Conservation (phyloP, 805 yeast species). For the Citeromyces nyonsensis region DNA sequence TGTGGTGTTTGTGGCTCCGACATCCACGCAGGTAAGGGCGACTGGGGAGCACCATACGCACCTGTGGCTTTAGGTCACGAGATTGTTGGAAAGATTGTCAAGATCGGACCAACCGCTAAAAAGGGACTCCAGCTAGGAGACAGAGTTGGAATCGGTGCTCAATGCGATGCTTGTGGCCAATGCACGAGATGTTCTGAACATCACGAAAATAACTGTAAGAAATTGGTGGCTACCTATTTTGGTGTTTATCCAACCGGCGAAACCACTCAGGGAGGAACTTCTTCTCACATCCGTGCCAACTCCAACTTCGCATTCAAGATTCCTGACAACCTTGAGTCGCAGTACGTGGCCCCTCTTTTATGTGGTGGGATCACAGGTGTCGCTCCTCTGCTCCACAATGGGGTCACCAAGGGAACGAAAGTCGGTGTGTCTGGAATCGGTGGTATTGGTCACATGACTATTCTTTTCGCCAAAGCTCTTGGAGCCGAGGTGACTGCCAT, state of each 20-base stretch:
- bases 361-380: constrained; percentile 69
- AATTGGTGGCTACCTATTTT: constrained; percentile 19
- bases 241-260: constrained; percentile 10
- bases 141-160: constrained; percentile 74
- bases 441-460: constrained; percentile 53
- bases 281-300: constrained; percentile 49
- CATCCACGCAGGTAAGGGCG: constrained; percentile 31
- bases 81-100: constrained; percentile 41
- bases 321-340: constrained; percentile 36
- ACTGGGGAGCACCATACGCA: constrained; percentile 23
- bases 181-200: constrained; percentile 43
- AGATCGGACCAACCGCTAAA: constrained; percentile 41
- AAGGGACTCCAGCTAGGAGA: constrained; percentile 49
- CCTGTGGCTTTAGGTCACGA: constrained; percentile 44
- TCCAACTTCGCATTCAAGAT: constrained; percentile 50
- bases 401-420: constrained; percentile 18
- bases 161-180: constrained; percentile 38
- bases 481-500: constrained; percentile 51
- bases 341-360: constrained; percentile 53
- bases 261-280: constrained; percentile 48
- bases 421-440: constrained; percentile 55
- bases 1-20: constrained; percentile 58
- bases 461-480: constrained; percentile 41
- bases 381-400: constrained; percentile 43
- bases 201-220: constrained; percentile 28